Conservation (phyloP, 306 rosid species). For the Hippophae rhamnoides region DNA sequence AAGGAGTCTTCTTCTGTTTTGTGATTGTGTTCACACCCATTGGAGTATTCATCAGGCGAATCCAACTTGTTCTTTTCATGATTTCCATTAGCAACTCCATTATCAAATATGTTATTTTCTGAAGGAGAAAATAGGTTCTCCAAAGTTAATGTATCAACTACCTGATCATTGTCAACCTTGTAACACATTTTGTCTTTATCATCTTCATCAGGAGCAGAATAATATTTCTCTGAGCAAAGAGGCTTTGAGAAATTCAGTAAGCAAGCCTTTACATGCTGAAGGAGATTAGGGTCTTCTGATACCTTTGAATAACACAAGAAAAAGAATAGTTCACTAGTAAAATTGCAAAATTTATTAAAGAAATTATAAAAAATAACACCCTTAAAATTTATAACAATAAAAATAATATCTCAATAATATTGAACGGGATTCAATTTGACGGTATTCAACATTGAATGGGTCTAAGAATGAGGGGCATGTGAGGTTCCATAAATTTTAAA, state of each 20-base stretch:
- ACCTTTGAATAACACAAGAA: slow-evolving; percentile 36
- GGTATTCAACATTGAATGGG: no score
- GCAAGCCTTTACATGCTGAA: slow-evolving; percentile 74
- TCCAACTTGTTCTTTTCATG: slow-evolving; percentile 41
- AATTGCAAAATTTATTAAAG: background rate
- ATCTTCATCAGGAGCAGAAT: slow-evolving; percentile 30
- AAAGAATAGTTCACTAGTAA: slow-evolving; percentile 2
- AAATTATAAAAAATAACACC: no score
- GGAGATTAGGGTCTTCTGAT: slow-evolving; percentile 53
- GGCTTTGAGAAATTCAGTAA: slow-evolving; percentile 73
- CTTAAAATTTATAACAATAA: no score
- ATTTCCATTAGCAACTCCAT: slow-evolving; percentile 1
- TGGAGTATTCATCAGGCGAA: slow-evolving; percentile 42
- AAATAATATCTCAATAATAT: no score
- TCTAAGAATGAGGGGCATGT: no score
- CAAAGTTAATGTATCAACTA: slow-evolving; percentile 3
- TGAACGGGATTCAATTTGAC: no score
- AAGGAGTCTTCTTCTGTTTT: slow-evolving; percentile 32
- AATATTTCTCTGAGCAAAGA: slow-evolving; percentile 44
- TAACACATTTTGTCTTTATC: slow-evolving; percentile 43
- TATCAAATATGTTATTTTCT: no score
- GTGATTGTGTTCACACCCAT: slow-evolving; percentile 37
- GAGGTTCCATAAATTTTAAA: no score
- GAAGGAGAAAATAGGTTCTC: no score
- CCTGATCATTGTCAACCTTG: slow-evolving; percentile 24